Base-by-base conservation (phyloP, 495 filamentous ascomycete genomes). In the Penicillium salamii region DNA sequence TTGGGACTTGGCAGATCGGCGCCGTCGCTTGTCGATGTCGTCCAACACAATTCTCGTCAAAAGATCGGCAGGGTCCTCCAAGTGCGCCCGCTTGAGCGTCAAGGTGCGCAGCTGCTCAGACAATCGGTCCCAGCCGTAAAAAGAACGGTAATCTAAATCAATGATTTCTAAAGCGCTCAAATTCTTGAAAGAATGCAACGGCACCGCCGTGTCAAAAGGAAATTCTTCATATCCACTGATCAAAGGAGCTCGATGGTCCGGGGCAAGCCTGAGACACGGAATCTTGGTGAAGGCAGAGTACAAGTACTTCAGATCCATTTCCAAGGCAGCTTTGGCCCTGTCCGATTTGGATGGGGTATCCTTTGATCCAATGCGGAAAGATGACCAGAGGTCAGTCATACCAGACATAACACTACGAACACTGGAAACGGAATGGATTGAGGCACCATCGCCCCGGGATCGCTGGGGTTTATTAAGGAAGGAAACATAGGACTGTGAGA, bases 271-370 rank as follows among this genome's bases (percentile, higher is more conserved):
- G 35, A 98, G 75, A 58, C 88, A 95, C 3, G 93, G 93, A 46
- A 97, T 95, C 72, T 98, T 98, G 61, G 93, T 98, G 68, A 97
- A 97, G 47, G 93, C 90, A 15, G 93, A 96, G 69, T 96, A 98
- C 7, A 98, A 78, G 65, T 98, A 97, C 67, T 90, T 96, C 39
- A 95, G 70, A 61, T 98, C 93, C 21, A 84, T 82, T 57, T 91
- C 83, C 41, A 92, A 65, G 21, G 89, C 88, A 24, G 86, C 84
- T 61, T 93, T 91, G 67, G 90, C 88, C 67, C 85, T 90, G 66
- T 95, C 93, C 19, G 81, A 84, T 59, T 89, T 90, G 57, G 88
- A 82, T 26, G 80, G 78, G 20, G 86, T 82, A 48, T 88, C 88
- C 59, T 85, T 83, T 13, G 84, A 82, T 31, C 82, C 82, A 15